These are phyloP conservation scores for Aspergillus texensis DNA, from an alignment of 2,329 filamentous ascomycete species.

Conservation along the genomic window DNA sequence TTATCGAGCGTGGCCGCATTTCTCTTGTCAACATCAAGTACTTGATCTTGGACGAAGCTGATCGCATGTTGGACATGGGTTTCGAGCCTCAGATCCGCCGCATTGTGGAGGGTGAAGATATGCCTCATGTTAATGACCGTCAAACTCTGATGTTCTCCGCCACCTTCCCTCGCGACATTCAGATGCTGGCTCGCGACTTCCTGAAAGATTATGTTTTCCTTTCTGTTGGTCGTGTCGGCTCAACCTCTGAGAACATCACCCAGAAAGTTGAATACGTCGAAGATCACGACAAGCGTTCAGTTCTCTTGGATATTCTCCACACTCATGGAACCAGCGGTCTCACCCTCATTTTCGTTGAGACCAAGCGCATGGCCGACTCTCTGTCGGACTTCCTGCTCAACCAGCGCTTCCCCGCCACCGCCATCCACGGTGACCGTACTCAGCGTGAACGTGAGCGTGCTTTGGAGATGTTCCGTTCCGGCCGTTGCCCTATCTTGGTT, in stretches of 20 bases:
- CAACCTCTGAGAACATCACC: conserved; percentile 99
- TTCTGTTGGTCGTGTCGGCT: conserved; percentile 96
- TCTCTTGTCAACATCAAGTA: conserved; percentile 99
- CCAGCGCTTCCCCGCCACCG: conserved; percentile 96
- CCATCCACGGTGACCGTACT: conserved; percentile 97
- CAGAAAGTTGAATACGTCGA: conserved; percentile 99
- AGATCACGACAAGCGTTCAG: conserved; percentile 95
- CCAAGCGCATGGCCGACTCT: conserved; percentile 98
- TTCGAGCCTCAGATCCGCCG: conserved; percentile 99
- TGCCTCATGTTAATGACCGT: conserved; percentile 79
- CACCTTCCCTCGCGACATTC: conserved; percentile 98
- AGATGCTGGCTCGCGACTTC: conserved; percentile 98
- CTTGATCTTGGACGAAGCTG: conserved; percentile 96
- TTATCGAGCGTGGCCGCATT: conserved; percentile 98
- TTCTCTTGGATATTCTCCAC: conserved; percentile 95
- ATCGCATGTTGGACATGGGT: conserved; percentile 99
- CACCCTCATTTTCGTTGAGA: conserved; percentile 98
- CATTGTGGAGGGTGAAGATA: conserved; percentile 97
- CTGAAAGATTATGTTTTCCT: conserved; percentile 99
- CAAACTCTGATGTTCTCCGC: conserved; percentile 99
- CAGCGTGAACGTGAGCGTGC: conserved; percentile 99
- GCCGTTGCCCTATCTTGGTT: conserved; percentile 91
- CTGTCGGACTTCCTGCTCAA: conserved; percentile 98
- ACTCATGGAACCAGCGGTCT: conserved; percentile 80
- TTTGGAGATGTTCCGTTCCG: conserved; percentile 95